Evolutionary conservation across 2,329 filamentous ascomycete genomes (phyloP).

Genomic region (Colletotrichum sp.): DNA sequence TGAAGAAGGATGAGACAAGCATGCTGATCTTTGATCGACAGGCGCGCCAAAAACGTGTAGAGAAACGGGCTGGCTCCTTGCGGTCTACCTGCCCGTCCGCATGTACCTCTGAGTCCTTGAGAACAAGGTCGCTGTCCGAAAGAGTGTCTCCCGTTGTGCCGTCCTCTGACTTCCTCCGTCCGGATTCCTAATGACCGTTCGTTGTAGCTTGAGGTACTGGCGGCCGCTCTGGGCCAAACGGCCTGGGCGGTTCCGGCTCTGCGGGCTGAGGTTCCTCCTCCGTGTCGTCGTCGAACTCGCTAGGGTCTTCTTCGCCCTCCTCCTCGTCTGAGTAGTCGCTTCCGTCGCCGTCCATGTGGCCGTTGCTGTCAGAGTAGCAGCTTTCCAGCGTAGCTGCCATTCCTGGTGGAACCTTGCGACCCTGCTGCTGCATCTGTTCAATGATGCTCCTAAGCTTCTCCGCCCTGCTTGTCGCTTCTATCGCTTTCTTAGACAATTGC

Average conservation of each 20-base stretch:
- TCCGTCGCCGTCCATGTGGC: constrained; percentile 57
- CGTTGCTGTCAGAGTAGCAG: constrained; percentile 59
- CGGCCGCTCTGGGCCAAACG: constrained; percentile 54
- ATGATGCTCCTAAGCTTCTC: constrained; percentile 94
- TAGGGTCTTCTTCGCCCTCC: constrained; percentile 65
- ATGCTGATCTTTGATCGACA: constrained; percentile 4
- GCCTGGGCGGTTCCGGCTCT: constrained; percentile 40
- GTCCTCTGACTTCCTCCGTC: constrained; percentile 8
- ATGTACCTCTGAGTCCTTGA: not conserved
- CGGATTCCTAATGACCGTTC: constrained; percentile 47
- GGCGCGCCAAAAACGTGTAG: constrained; percentile 1
- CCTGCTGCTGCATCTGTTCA: constrained; percentile 94
- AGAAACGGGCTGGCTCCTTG: not conserved
- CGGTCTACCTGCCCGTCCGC: not conserved
- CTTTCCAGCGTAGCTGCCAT: constrained; percentile 65
- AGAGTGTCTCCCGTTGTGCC: not conserved
- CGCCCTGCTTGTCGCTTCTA: constrained; percentile 68
- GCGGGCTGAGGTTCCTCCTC: constrained; percentile 52
- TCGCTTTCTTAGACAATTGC: constrained; percentile 72
- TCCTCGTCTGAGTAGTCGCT: constrained; percentile 70
- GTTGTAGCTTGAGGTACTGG: constrained; percentile 40
- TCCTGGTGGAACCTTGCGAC: constrained; percentile 75
- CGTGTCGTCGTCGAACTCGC: constrained; percentile 68
- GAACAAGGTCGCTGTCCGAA: not conserved
- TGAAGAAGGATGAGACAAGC: not conserved